phyloP scores from a whole-genome alignment of 805 yeast genomes.

The Candida koratica region DNA sequence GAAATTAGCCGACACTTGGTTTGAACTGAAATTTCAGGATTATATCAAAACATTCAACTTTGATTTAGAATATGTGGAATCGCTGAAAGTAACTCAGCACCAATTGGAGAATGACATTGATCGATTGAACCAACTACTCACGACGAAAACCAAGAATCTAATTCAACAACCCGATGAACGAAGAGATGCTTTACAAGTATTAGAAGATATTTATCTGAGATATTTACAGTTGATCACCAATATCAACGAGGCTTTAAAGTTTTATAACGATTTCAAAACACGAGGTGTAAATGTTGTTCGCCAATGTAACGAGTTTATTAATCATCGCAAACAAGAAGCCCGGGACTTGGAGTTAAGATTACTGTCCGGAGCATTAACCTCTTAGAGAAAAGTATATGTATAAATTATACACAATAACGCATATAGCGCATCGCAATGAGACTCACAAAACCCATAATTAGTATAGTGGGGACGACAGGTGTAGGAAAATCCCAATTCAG shows the following conservation, averaged over 20 bases:
- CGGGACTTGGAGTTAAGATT: slow-evolving; percentile 41
- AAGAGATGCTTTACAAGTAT: slow-evolving; percentile 45
- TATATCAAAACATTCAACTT: slow-evolving; percentile 46
- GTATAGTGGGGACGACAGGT: slow-evolving; percentile 90
- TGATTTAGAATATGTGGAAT: slow-evolving; percentile 47
- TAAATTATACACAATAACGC: too few relatives aligned
- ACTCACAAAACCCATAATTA: slow-evolving; percentile 39
- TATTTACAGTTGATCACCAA: slow-evolving; percentile 57
- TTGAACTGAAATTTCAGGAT: slow-evolving; percentile 36
- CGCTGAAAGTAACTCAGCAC: slow-evolving; percentile 29
- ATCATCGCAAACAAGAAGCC: slow-evolving; percentile 49
- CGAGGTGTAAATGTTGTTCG: slow-evolving; percentile 43
- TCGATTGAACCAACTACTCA: slow-evolving; percentile 25
- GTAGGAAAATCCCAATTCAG: slow-evolving; percentile 91
- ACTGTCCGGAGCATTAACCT: slow-evolving; percentile 5
- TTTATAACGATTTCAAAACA: slow-evolving; percentile 59
- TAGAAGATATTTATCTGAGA: slow-evolving; percentile 48
- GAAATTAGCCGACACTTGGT: slow-evolving; percentile 21
- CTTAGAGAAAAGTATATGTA: too few relatives aligned
- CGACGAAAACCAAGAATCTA: slow-evolving; percentile 16
- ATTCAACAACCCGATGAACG: slow-evolving; percentile 27
- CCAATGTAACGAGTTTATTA: slow-evolving; percentile 51
- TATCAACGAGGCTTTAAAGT: slow-evolving; percentile 62
- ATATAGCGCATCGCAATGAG: slow-evolving; percentile 1
- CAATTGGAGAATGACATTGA: slow-evolving; percentile 38